Conservation (phyloP, 805 yeast genomes). For the Middelhovenomyces tepae region DNA sequence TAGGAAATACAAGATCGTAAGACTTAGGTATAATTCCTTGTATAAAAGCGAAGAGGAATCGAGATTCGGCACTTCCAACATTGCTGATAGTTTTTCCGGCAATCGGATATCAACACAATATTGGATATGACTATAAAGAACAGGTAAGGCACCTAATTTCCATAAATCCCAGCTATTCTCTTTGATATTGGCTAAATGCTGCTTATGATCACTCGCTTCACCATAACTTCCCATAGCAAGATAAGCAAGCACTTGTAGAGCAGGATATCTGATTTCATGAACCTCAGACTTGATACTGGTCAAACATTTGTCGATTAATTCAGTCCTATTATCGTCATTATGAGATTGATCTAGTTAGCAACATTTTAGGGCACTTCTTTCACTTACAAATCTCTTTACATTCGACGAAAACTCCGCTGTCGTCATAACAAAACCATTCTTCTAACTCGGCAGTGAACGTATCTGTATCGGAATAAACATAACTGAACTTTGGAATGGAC, state of each 20-base stretch:
- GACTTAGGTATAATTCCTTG: conserved; percentile 31
- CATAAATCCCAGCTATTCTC: conserved; percentile 20
- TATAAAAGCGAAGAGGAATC: not conserved
- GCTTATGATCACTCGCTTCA: conserved; percentile 13
- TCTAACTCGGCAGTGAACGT: conserved; percentile 34
- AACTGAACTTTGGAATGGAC: conserved; percentile 38
- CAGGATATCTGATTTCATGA: not conserved
- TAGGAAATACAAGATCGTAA: conserved; percentile 24
- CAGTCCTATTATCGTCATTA: too few relatives aligned
- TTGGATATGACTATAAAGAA: conserved; percentile 6
- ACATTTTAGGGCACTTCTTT: not conserved
- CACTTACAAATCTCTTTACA: not conserved
- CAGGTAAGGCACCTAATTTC: conserved; percentile 8
- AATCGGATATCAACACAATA: conserved; percentile 3
- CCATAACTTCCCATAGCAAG: conserved; percentile 27
- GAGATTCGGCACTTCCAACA: not conserved
- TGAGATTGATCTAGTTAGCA: too few relatives aligned
- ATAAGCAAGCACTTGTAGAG: conserved; percentile 22
- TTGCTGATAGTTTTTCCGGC: conserved; percentile 1
- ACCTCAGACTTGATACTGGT: not conserved
- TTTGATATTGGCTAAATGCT: conserved; percentile 21
- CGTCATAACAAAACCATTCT: conserved; percentile 36
- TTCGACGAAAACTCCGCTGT: conserved; percentile 14
- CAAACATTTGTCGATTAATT: conserved; percentile 3
- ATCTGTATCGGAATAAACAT: conserved; percentile 32